Percentiles rank a stretch among this genome's conserved stretches.
Evolutionary conservation across 495 filamentous ascomycete species (phyloP).

Genomic region (Talaromyces adpressus): DNA sequence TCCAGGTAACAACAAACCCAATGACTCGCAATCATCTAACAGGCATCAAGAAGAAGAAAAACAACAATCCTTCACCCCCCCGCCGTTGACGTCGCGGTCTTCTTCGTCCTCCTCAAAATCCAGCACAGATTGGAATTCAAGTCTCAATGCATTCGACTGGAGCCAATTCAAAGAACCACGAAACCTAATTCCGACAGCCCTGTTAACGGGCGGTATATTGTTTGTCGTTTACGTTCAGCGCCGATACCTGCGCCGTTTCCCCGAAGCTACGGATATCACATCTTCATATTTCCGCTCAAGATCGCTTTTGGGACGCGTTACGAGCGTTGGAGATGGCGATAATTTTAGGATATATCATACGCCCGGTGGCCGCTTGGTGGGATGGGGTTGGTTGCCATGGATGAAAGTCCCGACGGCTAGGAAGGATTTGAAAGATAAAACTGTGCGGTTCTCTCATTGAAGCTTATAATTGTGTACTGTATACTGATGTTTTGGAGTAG

Average conservation of each 20-base stretch:
- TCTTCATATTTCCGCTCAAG: constrained; percentile 59
- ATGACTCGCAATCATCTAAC: constrained; percentile 9
- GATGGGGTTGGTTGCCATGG: constrained; percentile 85
- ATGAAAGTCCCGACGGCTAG: constrained; percentile 62
- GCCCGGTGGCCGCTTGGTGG: constrained; percentile 74
- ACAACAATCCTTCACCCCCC: constrained; percentile 7
- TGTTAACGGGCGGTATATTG: constrained; percentile 64
- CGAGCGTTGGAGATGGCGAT: constrained; percentile 93
- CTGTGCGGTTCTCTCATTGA: constrained; percentile 45
- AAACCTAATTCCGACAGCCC: constrained; percentile 57
- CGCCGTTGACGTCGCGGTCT: constrained; percentile 13
- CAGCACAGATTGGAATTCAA: constrained; percentile 42
- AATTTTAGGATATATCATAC: constrained; percentile 92
- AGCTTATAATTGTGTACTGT: not conserved
- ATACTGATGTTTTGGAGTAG: constrained; percentile 14
- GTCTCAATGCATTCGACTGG: constrained; percentile 54
- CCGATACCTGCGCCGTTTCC: constrained; percentile 73
- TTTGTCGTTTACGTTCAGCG: constrained; percentile 45
- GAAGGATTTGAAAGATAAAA: constrained; percentile 64
- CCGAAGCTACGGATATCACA: constrained; percentile 62
- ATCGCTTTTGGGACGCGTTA: constrained; percentile 75
- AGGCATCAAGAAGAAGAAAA: constrained; percentile 11
- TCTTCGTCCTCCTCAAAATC: constrained; percentile 14
- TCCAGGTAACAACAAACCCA: constrained; percentile 15
- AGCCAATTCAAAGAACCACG: constrained; percentile 57